Evolutionary conservation across 805 yeast genomes (phyloP), one percentile per base, ranked within the genome.

Genomic region (Cyberlindnera euphorbiiphila): DNA sequence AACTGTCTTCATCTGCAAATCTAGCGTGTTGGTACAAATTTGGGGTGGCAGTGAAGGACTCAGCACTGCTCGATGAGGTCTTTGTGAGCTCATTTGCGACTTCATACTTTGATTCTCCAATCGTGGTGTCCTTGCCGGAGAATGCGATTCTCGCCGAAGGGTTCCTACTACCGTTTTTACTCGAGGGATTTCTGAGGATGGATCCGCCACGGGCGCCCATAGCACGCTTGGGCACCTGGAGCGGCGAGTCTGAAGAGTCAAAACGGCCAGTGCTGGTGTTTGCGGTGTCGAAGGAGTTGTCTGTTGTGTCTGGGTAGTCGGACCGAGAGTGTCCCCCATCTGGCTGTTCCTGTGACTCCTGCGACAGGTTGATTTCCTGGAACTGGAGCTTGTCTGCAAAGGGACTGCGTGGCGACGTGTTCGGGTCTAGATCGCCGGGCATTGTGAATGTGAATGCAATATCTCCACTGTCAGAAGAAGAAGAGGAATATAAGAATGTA

Each of bases 41-140:
- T n/a, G 62, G 62, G 6, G 62, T 58, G 9, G 42, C 25, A 6
- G 39, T 39, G 24, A 50, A 51, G 1, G 57, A 54, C 9, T 50
- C 56, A 2, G 14, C 28, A 17, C 35, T 28, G n/a, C 19, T 25
- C 1, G 56, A 51, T 1, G 41, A 29, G 9, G 43, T 25, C 39
- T 43, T 47, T 2, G 49, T 43, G 10, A 53, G 25, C 22, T 47
- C 51, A 9, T 38, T 33, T 3, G 30, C 32, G 9, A 36, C 32
- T 12, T 23, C 34, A 11, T 25, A 25, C 22, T 42, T 34, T n/a
- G 24, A n/a, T 18, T 47, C 53, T n/a, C 42, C 41, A 23, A 54
- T 46, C 4, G 49, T 39, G 6, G 36, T 34, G 24, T 45, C 41
- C 3, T 45, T 43, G 12, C 41, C 56, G 13, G 52, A 46, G 33